Conservation (phyloP, 2,329 filamentous ascomycete genomes). For the Penicillium crustosum region DNA sequence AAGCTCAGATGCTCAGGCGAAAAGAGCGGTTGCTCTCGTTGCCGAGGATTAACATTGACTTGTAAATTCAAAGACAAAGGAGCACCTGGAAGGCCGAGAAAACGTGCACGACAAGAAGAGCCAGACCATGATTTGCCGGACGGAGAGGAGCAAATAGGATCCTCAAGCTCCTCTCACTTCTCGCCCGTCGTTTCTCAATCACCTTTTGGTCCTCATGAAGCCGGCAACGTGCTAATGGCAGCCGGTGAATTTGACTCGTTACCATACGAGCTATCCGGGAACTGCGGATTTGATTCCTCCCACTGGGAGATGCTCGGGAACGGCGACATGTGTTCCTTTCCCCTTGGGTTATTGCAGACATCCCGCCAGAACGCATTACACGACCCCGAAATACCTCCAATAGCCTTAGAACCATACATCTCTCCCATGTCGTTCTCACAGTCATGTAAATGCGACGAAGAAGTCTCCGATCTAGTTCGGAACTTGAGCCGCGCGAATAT, state of each 20-base stretch:
- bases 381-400: conserved; percentile 4
- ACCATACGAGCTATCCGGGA: conserved; percentile 18
- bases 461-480: conserved; percentile 22
- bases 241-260: conserved; percentile 14
- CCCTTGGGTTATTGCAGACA: conserved; percentile 17
- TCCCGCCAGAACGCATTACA: background rate
- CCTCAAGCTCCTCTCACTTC: conserved; percentile 13
- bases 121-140: background rate
- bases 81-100: conserved; percentile 28
- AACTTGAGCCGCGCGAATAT: conserved; percentile 18
- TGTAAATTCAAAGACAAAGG: conserved; percentile 34
- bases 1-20: conserved; percentile 34
- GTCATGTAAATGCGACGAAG: conserved; percentile 27
- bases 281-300: conserved; percentile 23
- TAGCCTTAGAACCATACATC: conserved; percentile 8
- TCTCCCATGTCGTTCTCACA: conserved; percentile 19
- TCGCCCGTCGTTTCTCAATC: conserved; percentile 1
- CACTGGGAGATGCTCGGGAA: conserved; percentile 20
- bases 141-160: conserved; percentile 6
- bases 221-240: conserved; percentile 10
- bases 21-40: conserved; percentile 29
- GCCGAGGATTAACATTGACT: conserved; percentile 21
- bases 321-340: conserved; percentile 18
- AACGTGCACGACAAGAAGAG: conserved; percentile 22
- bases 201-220: background rate